Evolutionary conservation across 176 grass and related monocot genomes (phyloP), one percentile per base, ranked within the genome.

Genomic region (Oryza meyeriana): DNA sequence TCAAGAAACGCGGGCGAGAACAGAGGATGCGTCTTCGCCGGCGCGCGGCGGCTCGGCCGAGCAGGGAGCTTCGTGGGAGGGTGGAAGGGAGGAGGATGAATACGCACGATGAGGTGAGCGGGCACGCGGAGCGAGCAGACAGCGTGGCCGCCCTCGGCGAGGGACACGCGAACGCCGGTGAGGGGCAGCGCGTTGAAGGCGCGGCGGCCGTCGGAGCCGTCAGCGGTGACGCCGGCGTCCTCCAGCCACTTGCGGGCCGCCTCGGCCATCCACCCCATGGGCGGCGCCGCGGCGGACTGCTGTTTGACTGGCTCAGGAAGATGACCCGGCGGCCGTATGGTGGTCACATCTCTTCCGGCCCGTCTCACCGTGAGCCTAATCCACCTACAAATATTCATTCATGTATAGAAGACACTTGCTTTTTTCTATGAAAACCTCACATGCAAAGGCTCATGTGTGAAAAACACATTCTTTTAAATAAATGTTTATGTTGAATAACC

Each of bases 181-280:
- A 94, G 84, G 14, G 85, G 85, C 55, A 97, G 75, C 30, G 89
- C 69, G 85, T 87, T 85, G 86, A 94, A 97, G 40, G 89, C 79
- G 74, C 10, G 83, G 66, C 10, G 39, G 28, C 66, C 52, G 69
- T 71, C 52, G 69, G 52, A 59, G 52, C 32, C 61, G 31, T 17
- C 69, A 57, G 22, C 66, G 58, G 34, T 28, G 25, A 76, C 76
- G 50, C 79, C 83, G 80, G 88, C 68, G 38, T 65, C 72, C 86
- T 97, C 91, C 66, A 97, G 86, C 94, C 94, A 97, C 32, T 27
- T 72, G 66, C 87, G 78, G 12, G 89, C 85, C 0, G 70, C 72
- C 10, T 14, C 65, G 33, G 83, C 83, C 83, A 89, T 89, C 78
- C 83, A 81, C 65, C 57, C 33, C 6, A 79, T 79, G 10, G 83